Percentiles rank a stretch among this genome's conserved stretches.
These are phyloP conservation scores for Azolla pinnata DNA, from an alignment of 75 land plant genomes.

Conservation along the genomic window DNA sequence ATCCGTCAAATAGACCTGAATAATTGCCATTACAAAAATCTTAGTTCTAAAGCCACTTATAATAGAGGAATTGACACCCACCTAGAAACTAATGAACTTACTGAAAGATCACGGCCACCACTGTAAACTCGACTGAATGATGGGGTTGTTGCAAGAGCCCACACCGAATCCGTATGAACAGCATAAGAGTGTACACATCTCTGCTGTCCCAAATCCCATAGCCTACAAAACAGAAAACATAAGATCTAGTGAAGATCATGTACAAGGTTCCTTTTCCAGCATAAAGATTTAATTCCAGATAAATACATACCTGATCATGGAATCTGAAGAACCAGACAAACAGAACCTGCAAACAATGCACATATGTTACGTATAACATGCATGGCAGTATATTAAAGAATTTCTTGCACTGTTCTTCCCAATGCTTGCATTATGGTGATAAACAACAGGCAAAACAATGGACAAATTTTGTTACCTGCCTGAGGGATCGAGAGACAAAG, in stretches of 20 bases:
- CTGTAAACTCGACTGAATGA: constrained; percentile 92
- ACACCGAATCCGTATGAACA: constrained; percentile 96
- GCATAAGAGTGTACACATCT: constrained; percentile 98
- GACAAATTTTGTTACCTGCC: constrained; percentile 51
- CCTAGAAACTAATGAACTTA: constrained; percentile 26
- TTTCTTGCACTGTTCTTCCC: no score
- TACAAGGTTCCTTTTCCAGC: neutral
- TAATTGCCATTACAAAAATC: neutral
- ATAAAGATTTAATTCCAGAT: neutral
- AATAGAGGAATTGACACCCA: neutral
- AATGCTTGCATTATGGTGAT: neutral
- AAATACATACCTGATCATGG: constrained; percentile 72
- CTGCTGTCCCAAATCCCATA: constrained; percentile 99
- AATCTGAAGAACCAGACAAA: constrained; percentile 96
- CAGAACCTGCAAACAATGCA: constrained; percentile 50
- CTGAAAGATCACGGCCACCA: constrained; percentile 89
- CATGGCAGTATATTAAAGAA: no score
- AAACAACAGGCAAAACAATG: neutral
- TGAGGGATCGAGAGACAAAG: constrained; percentile 73
- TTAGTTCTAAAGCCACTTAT: neutral
- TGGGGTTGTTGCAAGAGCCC: constrained; percentile 96
- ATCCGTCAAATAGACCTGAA: constrained; percentile 92
- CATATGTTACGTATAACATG: no score
- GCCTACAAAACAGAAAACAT: constrained; percentile 24
- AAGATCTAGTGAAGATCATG: no score